phyloP scores from a whole-genome alignment of 225 moss, liverwort and hornwort genomes.

The Anthoceros angustus region DNA sequence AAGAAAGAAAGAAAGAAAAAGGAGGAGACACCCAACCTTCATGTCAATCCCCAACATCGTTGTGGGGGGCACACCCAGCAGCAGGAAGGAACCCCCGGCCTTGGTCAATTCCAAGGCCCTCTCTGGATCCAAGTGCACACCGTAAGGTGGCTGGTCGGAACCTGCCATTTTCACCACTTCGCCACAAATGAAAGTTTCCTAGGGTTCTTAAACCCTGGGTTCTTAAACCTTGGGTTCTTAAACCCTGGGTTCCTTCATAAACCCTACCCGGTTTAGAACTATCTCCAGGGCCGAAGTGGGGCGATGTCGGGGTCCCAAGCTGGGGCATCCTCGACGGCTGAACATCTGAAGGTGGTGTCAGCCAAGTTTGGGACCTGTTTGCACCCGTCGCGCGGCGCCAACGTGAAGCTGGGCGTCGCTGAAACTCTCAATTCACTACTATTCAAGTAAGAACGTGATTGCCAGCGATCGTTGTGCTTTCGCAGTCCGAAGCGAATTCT shows the following conservation, averaged over 20 bases:
- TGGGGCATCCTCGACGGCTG: slow-evolving; percentile 20
- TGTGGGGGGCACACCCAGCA: slow-evolving; percentile 40
- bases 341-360: slow-evolving; percentile 50
- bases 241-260: no score
- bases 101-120: slow-evolving; percentile 56
- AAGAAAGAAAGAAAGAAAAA: no score
- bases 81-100: slow-evolving; percentile 45
- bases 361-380: slow-evolving; percentile 47
- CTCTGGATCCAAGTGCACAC: slow-evolving; percentile 44
- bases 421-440: slow-evolving; percentile 81
- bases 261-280: not conserved
- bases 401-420: slow-evolving; percentile 67
- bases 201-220: not conserved
- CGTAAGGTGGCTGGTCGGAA: slow-evolving; percentile 27
- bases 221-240: not conserved
- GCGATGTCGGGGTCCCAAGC: not conserved
- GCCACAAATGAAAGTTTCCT: not conserved
- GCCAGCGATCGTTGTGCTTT: not conserved
- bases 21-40: slow-evolving; percentile 20
- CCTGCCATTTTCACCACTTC: slow-evolving; percentile 17
- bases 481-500: no score
- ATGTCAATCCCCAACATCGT: slow-evolving; percentile 61
- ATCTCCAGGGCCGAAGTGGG: not conserved
- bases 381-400: slow-evolving; percentile 75
- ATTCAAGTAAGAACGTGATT: slow-evolving; percentile 28